Conservation (phyloP, 352 stramenopile species). For the Phytophthora vignae region DNA sequence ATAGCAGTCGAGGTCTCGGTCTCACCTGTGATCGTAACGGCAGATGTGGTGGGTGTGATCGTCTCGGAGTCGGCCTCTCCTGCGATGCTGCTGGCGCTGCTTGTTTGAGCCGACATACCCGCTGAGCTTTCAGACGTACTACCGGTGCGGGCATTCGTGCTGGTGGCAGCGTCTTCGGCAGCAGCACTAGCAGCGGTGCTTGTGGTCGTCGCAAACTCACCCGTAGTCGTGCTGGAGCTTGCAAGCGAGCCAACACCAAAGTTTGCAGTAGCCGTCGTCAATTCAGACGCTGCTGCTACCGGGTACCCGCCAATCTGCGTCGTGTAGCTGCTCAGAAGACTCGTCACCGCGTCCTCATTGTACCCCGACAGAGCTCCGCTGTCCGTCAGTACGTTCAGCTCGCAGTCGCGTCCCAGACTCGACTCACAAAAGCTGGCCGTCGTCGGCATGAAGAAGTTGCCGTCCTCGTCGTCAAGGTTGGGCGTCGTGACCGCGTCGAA, state of each 20-base stretch:
- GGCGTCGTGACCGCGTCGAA: slow-evolving; percentile 35
- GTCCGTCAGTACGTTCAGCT: slow-evolving; percentile 24
- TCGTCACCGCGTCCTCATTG: slow-evolving; percentile 8
- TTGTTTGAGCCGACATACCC: no score
- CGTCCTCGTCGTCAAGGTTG: slow-evolving; percentile 10
- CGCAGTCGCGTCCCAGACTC: slow-evolving; percentile 20
- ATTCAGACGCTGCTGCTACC: slow-evolving; percentile 7
- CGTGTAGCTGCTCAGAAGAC: slow-evolving; percentile 13
- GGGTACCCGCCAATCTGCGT: slow-evolving; percentile 16
- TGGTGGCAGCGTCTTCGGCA: no score
- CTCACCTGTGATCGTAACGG: no score
- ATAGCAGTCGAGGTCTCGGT: no score
- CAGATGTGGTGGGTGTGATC: no score
- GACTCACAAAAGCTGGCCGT: slow-evolving; percentile 13
- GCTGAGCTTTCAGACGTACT: no score
- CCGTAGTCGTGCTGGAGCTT: no score
- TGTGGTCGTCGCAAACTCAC: no score
- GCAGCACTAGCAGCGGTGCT: no score
- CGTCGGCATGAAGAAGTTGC: slow-evolving; percentile 25
- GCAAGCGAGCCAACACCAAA: slow-evolving; percentile 25
- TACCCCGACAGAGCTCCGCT: slow-evolving; percentile 17
- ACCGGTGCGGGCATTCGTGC: no score
- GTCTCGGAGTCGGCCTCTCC: no score
- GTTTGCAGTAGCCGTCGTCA: slow-evolving; percentile 9
- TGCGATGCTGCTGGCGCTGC: no score